Conservation (phyloP, 768 basidiomycete species). For the Suillus discolor region DNA sequence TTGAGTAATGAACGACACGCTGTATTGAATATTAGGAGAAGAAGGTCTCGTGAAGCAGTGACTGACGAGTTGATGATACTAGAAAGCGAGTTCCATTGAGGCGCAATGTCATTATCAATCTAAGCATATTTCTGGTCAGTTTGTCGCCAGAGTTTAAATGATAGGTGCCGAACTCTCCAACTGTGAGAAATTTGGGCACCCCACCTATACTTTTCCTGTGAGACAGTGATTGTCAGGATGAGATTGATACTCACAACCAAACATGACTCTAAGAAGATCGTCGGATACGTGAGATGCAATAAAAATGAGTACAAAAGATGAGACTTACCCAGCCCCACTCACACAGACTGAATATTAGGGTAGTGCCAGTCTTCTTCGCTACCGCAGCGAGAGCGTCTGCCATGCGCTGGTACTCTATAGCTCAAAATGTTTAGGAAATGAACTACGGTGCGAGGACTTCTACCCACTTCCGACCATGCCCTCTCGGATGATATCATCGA, state of each 20-base stretch:
- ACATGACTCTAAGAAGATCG: slow-evolving; percentile 49
- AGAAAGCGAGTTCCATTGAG: slow-evolving; percentile 53
- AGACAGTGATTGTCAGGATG: slow-evolving; percentile 11
- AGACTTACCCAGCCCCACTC: slow-evolving; percentile 64
- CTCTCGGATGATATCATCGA: slow-evolving; percentile 53
- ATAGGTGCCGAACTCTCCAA: slow-evolving; percentile 42
- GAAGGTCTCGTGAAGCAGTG: neutral
- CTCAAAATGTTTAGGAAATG: neutral
- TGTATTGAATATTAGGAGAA: slow-evolving; percentile 23
- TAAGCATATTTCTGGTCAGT: slow-evolving; percentile 8
- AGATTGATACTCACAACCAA: slow-evolving; percentile 55
- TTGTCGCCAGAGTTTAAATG: neutral
- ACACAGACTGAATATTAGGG: slow-evolving; percentile 62
- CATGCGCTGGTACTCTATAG: slow-evolving; percentile 61
- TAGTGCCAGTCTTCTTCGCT: slow-evolving; percentile 48
- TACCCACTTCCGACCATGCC: slow-evolving; percentile 55
- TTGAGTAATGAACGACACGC: slow-evolving; percentile 65
- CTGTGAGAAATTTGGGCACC: slow-evolving; percentile 38
- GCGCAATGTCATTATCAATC: slow-evolving; percentile 28
- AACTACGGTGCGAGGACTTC: slow-evolving; percentile 4
- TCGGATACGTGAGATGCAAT: neutral
- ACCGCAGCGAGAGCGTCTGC: slow-evolving; percentile 52
- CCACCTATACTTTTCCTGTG: slow-evolving; percentile 31
- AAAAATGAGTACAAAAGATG: neutral
- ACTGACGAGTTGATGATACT: slow-evolving; percentile 56